phyloP scores from a whole-genome alignment of 805 yeast genomes.

The Metschnikowia lochheadii region DNA sequence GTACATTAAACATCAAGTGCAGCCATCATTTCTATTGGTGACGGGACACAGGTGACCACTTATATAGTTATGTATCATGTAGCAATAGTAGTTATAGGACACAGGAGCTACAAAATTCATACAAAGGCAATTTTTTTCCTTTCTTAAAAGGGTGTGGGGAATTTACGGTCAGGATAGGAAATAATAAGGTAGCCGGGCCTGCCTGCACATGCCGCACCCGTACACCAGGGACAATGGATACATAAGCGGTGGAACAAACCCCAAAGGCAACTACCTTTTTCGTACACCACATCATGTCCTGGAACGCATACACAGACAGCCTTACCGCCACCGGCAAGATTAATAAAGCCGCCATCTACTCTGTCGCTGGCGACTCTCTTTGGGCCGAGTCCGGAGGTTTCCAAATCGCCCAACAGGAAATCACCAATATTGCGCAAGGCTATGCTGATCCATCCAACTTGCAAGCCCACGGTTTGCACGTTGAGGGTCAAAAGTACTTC shows the following conservation, averaged over 20 bases:
- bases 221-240: background rate
- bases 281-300: slow-evolving; percentile 14
- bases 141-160: background rate
- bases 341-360: slow-evolving; percentile 89
- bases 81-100: background rate
- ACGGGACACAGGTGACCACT: background rate
- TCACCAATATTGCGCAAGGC: slow-evolving; percentile 69
- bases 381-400: slow-evolving; percentile 87
- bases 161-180: background rate
- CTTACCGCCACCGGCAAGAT: slow-evolving; percentile 77
- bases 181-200: background rate
- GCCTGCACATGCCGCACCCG: slow-evolving; percentile 4
- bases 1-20: background rate
- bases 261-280: background rate
- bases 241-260: slow-evolving; percentile 3
- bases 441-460: slow-evolving; percentile 73
- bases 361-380: slow-evolving; percentile 88
- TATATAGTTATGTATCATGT: background rate
- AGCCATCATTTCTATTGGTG: background rate
- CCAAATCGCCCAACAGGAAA: slow-evolving; percentile 63
- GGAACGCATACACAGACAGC: slow-evolving; percentile 90
- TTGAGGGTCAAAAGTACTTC: slow-evolving; percentile 83
- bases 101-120: background rate
- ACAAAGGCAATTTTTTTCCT: background rate
- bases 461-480: slow-evolving; percentile 82